These are phyloP conservation scores for Cafeteria roenbergensis DNA, from an alignment of 108 stramenopile species.

Conservation along the genomic window DNA sequence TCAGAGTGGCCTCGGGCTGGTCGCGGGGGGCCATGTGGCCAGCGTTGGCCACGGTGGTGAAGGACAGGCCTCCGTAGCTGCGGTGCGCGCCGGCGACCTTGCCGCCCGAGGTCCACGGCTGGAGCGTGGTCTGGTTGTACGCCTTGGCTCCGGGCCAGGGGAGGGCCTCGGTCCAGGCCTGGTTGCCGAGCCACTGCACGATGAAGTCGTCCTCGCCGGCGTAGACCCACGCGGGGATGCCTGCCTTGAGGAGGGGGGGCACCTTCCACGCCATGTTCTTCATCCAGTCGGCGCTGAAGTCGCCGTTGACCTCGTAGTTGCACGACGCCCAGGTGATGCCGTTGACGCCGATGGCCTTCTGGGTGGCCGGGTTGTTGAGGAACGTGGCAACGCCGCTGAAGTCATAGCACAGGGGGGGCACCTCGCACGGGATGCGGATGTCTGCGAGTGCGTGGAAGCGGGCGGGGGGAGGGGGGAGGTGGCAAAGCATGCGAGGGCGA, in stretches of 20 bases:
- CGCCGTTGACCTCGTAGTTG: slow-evolving; percentile 60
- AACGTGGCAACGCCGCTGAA: slow-evolving; percentile 65
- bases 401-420: slow-evolving; percentile 79
- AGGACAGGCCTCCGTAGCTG: slow-evolving; percentile 58
- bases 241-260: slow-evolving; percentile 63
- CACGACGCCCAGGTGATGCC: slow-evolving; percentile 51
- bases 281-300: slow-evolving; percentile 81
- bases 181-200: slow-evolving; percentile 87
- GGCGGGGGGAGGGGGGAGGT: too few species aligned
- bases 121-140: slow-evolving; percentile 40
- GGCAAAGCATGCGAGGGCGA: too few species aligned
- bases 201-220: slow-evolving; percentile 93
- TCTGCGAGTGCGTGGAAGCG: slow-evolving; percentile 88
- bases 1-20: slow-evolving; percentile 33
- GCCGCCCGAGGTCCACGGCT: slow-evolving; percentile 46
- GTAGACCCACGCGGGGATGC: slow-evolving; percentile 73
- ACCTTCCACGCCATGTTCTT: slow-evolving; percentile 61
- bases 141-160: slow-evolving; percentile 65
- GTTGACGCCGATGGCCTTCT: slow-evolving; percentile 5
- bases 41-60: slow-evolving; percentile 48
- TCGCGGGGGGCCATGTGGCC: slow-evolving; percentile 47
- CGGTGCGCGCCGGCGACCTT: slow-evolving; percentile 54
- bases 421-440: slow-evolving; percentile 63
- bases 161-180: slow-evolving; percentile 75
- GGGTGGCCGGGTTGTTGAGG: slow-evolving; percentile 56